A percentile compares a stretch with the other conserved stretches of the same genome.
phyloP scores from a whole-genome alignment of 139 green algal genomes.

The Chlamydomonas sp. region DNA sequence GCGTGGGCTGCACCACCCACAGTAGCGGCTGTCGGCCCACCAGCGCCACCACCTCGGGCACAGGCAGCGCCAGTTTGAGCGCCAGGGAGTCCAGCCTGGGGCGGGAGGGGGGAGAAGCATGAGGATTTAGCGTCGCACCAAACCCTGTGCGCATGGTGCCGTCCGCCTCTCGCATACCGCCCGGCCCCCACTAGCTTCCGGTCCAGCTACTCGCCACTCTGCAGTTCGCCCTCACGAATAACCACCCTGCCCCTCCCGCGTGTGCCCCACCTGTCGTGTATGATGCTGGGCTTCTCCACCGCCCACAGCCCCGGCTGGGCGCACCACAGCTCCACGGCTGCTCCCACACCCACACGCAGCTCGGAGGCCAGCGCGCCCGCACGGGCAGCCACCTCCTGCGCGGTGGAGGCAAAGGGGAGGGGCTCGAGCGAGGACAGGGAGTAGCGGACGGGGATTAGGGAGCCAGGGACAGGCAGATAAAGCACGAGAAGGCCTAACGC shows the following conservation, averaged over 20 bases:
- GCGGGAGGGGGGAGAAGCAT: not conserved
- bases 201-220: too few species aligned
- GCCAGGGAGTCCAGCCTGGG: conserved; percentile 22
- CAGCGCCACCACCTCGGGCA: conserved; percentile 37
- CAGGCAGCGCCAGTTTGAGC: conserved; percentile 14
- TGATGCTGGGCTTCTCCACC: conserved; percentile 43
- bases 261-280: conserved; percentile 40
- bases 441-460: not conserved
- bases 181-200: too few species aligned
- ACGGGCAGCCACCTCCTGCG: too few species aligned
- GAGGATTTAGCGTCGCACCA: not conserved
- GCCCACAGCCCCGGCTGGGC: conserved; percentile 39
- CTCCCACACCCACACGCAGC: conserved; percentile 19
- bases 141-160: too few species aligned
- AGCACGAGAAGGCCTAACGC: too few species aligned
- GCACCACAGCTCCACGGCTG: conserved; percentile 33
- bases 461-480: not conserved
- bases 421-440: too few species aligned
- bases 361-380: conserved; percentile 17
- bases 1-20: conserved; percentile 43
- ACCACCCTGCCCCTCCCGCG: not conserved
- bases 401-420: too few species aligned
- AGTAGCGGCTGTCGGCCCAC: conserved; percentile 51
- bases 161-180: too few species aligned
- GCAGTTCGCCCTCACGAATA: too few species aligned